phyloP scores from a whole-genome alignment of 768 basidiomycete species.

The Austroboletus eburneus region DNA sequence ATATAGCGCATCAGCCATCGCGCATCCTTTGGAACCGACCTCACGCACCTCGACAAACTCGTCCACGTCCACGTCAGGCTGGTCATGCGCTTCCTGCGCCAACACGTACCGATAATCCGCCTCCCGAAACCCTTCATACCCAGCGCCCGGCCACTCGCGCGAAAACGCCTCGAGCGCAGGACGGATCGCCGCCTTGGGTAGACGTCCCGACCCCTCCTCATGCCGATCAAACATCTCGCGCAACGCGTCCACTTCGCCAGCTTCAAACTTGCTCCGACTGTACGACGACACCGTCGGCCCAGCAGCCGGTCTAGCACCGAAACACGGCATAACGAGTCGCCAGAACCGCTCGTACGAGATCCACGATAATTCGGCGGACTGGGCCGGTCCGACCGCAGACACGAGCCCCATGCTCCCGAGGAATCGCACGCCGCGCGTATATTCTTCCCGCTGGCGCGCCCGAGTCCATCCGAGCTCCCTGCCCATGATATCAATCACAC shows the following conservation, averaged over 20 bases:
- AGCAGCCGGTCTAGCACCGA: background rate
- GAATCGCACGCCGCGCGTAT: slow-evolving; percentile 56
- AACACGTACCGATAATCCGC: slow-evolving; percentile 75
- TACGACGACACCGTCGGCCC: slow-evolving; percentile 18
- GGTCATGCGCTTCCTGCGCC: slow-evolving; percentile 61
- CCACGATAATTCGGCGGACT: background rate
- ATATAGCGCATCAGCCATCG: too few relatives aligned
- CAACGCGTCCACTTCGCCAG: slow-evolving; percentile 44
- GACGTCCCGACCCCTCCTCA: slow-evolving; percentile 25
- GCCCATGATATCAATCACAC: slow-evolving; percentile 88
- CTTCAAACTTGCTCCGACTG: slow-evolving; percentile 52
- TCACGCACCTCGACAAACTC: slow-evolving; percentile 79
- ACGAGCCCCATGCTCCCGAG: slow-evolving; percentile 83
- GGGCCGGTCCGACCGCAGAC: slow-evolving; percentile 30
- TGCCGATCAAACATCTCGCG: slow-evolving; percentile 32
- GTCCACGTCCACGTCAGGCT: slow-evolving; percentile 65
- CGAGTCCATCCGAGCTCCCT: slow-evolving; percentile 77
- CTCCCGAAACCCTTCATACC: slow-evolving; percentile 55
- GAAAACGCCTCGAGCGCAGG: slow-evolving; percentile 43
- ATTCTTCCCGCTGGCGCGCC: slow-evolving; percentile 54
- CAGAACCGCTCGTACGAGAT: slow-evolving; percentile 14
- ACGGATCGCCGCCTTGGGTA: slow-evolving; percentile 39
- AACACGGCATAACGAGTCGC: background rate
- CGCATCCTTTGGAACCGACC: too few relatives aligned
- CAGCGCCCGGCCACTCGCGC: slow-evolving; percentile 31